Base-by-base conservation (phyloP, 768 basidiomycete genomes). In the Albatrellus ellisii region DNA sequence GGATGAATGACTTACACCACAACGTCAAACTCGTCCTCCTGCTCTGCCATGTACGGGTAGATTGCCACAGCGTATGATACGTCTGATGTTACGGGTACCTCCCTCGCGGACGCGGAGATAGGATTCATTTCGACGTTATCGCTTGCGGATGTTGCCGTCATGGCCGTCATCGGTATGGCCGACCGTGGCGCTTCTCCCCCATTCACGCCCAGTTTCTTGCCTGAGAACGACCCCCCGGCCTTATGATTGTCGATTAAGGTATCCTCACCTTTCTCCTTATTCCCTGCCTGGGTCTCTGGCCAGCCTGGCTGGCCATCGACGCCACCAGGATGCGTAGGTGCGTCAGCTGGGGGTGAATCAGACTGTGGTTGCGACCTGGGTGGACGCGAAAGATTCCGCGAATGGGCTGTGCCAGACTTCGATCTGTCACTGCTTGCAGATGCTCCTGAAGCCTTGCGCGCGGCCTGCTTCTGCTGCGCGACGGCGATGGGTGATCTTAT, bases 1-100 rank as follows among this genome's bases (percentile, higher is more conserved):
- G 15, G 44, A 4, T n/a, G n/a, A n/a, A n/a, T n/a, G 8, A 72
- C 85, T 63, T 60, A 95, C 81, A 99, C 92, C 28, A 85, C 77
- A 2, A 98, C 95, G 56, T 98, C 90, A 58, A 97, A 98, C 59
- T 99, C 95, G 58, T 98, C 95, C 44, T 95, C 90, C 57, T 95
- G 83, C 60, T 98, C 95, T 5, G 94, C 91, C 76, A 92, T 84
- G 59, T 99, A 98, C 34, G 95, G 95, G 56, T 99, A 98, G 51
- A 98, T 98, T 24, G 92, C 90, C 26, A 99, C 88, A 2, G 94
- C 92, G 55, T 95, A 99, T 9, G 90, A 91, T 15, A 91, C 70
- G 11, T 76, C 78, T 6, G 59, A 53, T 9, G 56, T 54, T 2
- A 58, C 53, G 12, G 59, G 59, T 36, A 60, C 54, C 46, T 61